Percentiles rank a stretch among this genome's conserved stretches.
These are phyloP conservation scores for Dendrobium nobile DNA, from an alignment of 106 monocot genomes.

Conservation along the genomic window DNA sequence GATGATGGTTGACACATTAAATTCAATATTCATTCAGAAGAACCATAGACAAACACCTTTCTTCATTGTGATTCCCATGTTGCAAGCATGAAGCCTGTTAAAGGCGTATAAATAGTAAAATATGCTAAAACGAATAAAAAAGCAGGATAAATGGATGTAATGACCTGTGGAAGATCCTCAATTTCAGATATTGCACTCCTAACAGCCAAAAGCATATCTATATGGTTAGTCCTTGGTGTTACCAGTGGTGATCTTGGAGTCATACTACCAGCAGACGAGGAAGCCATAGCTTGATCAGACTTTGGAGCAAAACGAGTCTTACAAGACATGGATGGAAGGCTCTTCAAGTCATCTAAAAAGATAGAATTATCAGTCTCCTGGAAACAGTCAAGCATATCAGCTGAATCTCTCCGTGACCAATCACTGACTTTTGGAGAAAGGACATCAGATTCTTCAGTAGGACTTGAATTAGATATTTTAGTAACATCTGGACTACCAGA, in stretches of 20 bases:
- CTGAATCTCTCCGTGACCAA: conserved; percentile 73
- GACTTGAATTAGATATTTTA: conserved; percentile 56
- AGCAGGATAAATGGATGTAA: not conserved
- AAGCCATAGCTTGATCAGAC: conserved; percentile 91
- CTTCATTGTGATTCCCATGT: not conserved
- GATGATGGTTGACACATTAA: not conserved
- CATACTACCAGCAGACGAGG: conserved; percentile 94
- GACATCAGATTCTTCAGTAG: conserved; percentile 70
- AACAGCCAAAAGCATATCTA: conserved; percentile 84
- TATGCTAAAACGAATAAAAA: not conserved
- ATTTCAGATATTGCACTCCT: conserved; percentile 64
- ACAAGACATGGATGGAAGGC: conserved; percentile 75
- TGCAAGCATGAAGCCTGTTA: not conserved
- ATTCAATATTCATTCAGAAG: not conserved
- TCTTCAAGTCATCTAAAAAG: conserved; percentile 74
- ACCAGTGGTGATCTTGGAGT: conserved; percentile 90
- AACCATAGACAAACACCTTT: not conserved
- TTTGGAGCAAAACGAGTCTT: conserved; percentile 96
- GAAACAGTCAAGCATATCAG: conserved; percentile 87
- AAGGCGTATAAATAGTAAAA: not conserved
- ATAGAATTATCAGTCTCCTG: conserved; percentile 67
- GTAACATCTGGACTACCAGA: conserved; percentile 63
- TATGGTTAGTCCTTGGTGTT: conserved; percentile 72
- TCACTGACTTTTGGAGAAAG: conserved; percentile 86
- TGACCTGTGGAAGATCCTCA: conserved; percentile 88